Conservation (phyloP, 257 asterid species). For the Gentiana straminea region DNA sequence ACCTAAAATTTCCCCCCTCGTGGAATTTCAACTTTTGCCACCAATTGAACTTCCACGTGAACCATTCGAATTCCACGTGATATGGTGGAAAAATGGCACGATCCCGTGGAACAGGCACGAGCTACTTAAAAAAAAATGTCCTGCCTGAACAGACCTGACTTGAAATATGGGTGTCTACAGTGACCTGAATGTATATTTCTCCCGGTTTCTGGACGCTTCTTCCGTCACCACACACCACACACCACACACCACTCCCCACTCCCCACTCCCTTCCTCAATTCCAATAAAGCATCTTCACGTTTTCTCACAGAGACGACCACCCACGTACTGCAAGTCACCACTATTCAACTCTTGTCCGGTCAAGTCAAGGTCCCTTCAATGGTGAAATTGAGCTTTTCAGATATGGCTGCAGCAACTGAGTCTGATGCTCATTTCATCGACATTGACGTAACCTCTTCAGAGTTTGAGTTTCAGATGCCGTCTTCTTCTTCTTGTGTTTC, state of each 20-base stretch:
- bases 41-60: too few relatives aligned
- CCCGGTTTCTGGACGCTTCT: too few relatives aligned
- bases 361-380: constrained; percentile 10
- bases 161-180: too few relatives aligned
- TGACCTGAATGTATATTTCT: too few relatives aligned
- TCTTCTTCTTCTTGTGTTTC: constrained; percentile 30
- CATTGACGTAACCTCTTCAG: constrained; percentile 26
- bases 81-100: too few relatives aligned
- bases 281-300: constrained; percentile 23
- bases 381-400: background rate
- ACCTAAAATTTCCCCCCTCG: too few relatives aligned
- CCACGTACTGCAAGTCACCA: background rate
- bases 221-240: too few relatives aligned
- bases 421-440: constrained; percentile 47
- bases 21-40: too few relatives aligned
- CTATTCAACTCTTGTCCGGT: background rate
- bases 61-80: too few relatives aligned
- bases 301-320: background rate
- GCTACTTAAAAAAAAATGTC: too few relatives aligned
- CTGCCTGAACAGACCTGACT: too few relatives aligned
- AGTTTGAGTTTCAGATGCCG: constrained; percentile 74
- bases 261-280: constrained; percentile 21
- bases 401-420: constrained; percentile 3
- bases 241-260: constrained; percentile 11
- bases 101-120: too few relatives aligned